phyloP scores from a whole-genome alignment of 805 yeast genomes.

The Saccharomycopsis capsularis region DNA sequence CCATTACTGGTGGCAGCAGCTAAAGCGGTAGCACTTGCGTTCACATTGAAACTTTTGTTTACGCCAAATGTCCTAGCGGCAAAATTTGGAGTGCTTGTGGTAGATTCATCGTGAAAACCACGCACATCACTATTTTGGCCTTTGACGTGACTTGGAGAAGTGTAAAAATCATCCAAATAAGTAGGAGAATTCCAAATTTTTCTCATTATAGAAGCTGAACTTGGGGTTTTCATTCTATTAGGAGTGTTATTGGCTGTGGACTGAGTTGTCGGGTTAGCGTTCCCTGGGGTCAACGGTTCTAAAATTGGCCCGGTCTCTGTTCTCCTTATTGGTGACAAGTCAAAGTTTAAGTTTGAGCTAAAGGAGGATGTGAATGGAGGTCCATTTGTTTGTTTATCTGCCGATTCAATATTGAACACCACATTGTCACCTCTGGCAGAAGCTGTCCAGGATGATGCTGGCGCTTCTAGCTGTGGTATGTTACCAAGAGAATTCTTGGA shows the following conservation, averaged over 20 bases:
- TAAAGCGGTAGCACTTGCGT: background rate
- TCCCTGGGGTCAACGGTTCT: slow-evolving; percentile 40
- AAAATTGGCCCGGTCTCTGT: slow-evolving; percentile 55
- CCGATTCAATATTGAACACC: slow-evolving; percentile 24
- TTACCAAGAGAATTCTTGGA: slow-evolving; percentile 23
- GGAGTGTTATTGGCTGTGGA: slow-evolving; percentile 17
- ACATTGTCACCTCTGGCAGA: slow-evolving; percentile 35
- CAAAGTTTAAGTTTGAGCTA: slow-evolving; percentile 58
- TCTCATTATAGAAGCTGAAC: slow-evolving; percentile 36
- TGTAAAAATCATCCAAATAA: slow-evolving; percentile 59
- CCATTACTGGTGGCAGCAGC: slow-evolving; percentile 24
- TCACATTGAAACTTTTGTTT: background rate
- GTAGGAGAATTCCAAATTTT: slow-evolving; percentile 62
- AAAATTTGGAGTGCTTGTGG: background rate
- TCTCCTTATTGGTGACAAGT: slow-evolving; percentile 51
- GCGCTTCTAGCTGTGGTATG: slow-evolving; percentile 35
- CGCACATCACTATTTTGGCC: background rate
- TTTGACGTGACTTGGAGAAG: slow-evolving; percentile 35
- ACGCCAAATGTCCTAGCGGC: background rate
- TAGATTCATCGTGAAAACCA: background rate
- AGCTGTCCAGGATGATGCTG: slow-evolving; percentile 36
- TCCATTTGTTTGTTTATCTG: slow-evolving; percentile 1
- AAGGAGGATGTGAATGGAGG: slow-evolving; percentile 54
- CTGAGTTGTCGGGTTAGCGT: background rate
- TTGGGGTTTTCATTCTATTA: slow-evolving; percentile 26